Evolutionary conservation across 2,329 filamentous ascomycete species (phyloP), one percentile per base, ranked within the genome.

Genomic region (Neonectria faginata): DNA sequence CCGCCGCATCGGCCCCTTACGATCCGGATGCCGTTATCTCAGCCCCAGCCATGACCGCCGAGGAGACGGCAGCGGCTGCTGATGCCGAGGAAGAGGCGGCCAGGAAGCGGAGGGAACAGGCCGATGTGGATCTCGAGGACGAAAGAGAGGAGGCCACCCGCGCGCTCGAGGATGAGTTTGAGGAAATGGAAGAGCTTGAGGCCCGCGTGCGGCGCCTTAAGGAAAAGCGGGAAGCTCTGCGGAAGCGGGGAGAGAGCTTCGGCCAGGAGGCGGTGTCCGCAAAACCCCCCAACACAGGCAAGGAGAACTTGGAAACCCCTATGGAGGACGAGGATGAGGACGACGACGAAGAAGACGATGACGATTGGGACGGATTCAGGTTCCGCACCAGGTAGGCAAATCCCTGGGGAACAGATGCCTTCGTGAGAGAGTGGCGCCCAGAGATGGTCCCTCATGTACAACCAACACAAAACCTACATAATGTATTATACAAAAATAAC

Each of bases 171-270:
- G 88, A 90, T 44, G 92, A 95, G 77, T 91, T 95, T 69, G 92
- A 93, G 62, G 90, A 94, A 75, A 95, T 95, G 92, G 90, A 92
- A 74, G 87, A 89, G 74, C 84, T 95, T 50, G 92, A 95, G 77
- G 87, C 88, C 56, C 86, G 92, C 7, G 90, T 95, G 12, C 83
- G 84, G 64, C 85, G 83, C 65, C 78, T 95, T 58, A 91, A 92
- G 75, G 88, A 92, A 74, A 89, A 88, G 76, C 83, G 92, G 51
- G 92, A 94, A 74, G 88, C 88, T 59, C 76, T 94, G 66, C 83
- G 81, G 71, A 84, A 83, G 64, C 71, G 77, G 11, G 71, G 72
- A 16, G 74, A 73, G 57, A 77, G 74, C 36, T 64, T 74, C 53
- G 68, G 71, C 14, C 76, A 74, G 44, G 75, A 71, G 67, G 67